These are phyloP conservation scores for Chrysoporthe deuterocubensis DNA, from an alignment of 2,329 filamentous ascomycete genomes.

Conservation along the genomic window DNA sequence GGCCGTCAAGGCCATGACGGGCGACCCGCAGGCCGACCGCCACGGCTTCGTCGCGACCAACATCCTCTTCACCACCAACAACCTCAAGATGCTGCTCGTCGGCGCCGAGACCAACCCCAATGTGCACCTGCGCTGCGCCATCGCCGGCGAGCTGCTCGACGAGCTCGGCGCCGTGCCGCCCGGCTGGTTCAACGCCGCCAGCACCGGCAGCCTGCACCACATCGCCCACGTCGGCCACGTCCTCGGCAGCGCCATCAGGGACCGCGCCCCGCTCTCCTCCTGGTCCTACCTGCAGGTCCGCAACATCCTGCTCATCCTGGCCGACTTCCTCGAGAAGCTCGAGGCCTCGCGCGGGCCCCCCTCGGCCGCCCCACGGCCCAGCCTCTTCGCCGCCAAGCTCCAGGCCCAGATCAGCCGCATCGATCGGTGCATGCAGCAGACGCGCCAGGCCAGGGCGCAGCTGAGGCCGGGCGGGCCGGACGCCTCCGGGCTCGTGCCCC, in stretches of 20 bases:
- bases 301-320: constrained; percentile 12
- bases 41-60: not conserved
- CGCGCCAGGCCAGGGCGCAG: no score
- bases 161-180: constrained; percentile 6
- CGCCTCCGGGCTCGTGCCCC: no score
- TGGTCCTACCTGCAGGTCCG: constrained; percentile 10
- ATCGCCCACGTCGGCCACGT: constrained; percentile 9
- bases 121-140: constrained; percentile 11
- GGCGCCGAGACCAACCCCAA: not conserved
- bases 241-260: constrained; percentile 1
- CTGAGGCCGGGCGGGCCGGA: no score
- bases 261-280: constrained; percentile 1
- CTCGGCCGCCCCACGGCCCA: not conserved
- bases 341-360: not conserved
- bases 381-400: constrained; percentile 2
- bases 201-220: constrained; percentile 3
- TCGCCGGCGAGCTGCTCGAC: constrained; percentile 9
- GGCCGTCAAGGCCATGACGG: constrained; percentile 6
- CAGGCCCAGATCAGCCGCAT: constrained; percentile 11
- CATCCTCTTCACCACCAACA: constrained; percentile 10
- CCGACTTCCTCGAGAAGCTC: constrained; percentile 4
- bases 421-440: constrained; percentile 8
- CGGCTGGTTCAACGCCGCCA: constrained; percentile 1
- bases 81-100: constrained; percentile 6
- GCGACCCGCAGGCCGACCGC: constrained; percentile 5